A percentile compares a stretch with the other conserved stretches of the same genome.
phyloP scores from a whole-genome alignment of 495 filamentous ascomycete species.

The Penicillium silybi region DNA sequence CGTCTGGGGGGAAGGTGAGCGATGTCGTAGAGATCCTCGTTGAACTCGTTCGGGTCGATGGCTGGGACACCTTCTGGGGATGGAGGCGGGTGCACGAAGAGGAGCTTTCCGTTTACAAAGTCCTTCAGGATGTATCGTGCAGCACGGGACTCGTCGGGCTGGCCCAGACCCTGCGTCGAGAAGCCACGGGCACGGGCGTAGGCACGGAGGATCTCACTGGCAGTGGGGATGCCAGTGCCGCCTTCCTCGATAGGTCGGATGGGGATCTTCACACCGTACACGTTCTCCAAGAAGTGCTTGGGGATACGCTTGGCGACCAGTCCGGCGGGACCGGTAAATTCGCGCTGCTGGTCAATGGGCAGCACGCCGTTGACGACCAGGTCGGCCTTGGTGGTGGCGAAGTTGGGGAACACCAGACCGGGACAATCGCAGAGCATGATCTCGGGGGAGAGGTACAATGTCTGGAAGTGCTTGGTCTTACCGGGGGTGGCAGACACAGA shows the following conservation, averaged over 20 bases:
- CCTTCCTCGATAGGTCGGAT: slow-evolving; percentile 87
- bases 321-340: slow-evolving; percentile 82
- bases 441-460: slow-evolving; percentile 83
- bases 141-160: slow-evolving; percentile 89
- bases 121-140: slow-evolving; percentile 92
- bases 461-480: slow-evolving; percentile 99
- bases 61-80: slow-evolving; percentile 43
- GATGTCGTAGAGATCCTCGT: slow-evolving; percentile 79
- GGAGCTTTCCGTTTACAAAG: slow-evolving; percentile 92
- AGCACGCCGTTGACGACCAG: slow-evolving; percentile 94
- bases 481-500: slow-evolving; percentile 96
- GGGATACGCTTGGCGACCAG: slow-evolving; percentile 91
- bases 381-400: slow-evolving; percentile 93
- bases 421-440: slow-evolving; percentile 97
- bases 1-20: slow-evolving; percentile 70
- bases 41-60: slow-evolving; percentile 73
- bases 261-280: slow-evolving; percentile 88
- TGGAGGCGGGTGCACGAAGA: slow-evolving; percentile 88
- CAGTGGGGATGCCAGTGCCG: slow-evolving; percentile 83
- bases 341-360: slow-evolving; percentile 94
- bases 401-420: slow-evolving; percentile 97
- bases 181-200: slow-evolving; percentile 90
- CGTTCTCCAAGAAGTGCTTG: slow-evolving; percentile 80
- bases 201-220: slow-evolving; percentile 78
- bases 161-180: slow-evolving; percentile 77